Percentiles rank a stretch among this genome's conserved stretches.
Conservation (phyloP, 2,329 filamentous ascomycete genomes). For the Hyphodiscus sp. region DNA sequence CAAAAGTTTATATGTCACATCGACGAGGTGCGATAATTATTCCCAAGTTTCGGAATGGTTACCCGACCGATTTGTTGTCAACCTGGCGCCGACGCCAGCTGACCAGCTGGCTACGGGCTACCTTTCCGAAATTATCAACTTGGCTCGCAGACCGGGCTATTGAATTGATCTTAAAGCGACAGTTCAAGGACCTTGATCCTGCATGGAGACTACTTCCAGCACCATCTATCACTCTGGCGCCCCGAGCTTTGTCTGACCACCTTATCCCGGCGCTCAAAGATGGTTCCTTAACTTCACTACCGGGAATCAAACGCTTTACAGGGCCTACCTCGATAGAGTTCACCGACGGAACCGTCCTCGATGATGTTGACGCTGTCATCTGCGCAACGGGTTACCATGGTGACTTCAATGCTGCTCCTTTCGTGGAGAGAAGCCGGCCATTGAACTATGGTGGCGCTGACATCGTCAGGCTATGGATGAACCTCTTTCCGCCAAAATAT, state of each 20-base stretch:
- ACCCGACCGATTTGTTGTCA: no score
- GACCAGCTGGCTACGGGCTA: slow-evolving; percentile 20
- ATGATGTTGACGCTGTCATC: slow-evolving; percentile 30
- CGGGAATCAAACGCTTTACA: slow-evolving; percentile 24
- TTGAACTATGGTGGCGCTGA: slow-evolving; percentile 3
- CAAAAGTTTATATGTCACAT: slow-evolving; percentile 38
- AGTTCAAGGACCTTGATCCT: no score
- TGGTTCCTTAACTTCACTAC: slow-evolving; percentile 26
- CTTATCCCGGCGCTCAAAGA: slow-evolving; percentile 26
- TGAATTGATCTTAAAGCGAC: no score
- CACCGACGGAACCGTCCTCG: slow-evolving; percentile 26
- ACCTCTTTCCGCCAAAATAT: slow-evolving; percentile 38
- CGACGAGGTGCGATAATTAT: slow-evolving; percentile 34
- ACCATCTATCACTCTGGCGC: no score
- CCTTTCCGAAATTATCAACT: no score
- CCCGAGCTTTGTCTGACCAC: no score
- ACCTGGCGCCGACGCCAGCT: no score
- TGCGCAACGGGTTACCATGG: slow-evolving; percentile 32
- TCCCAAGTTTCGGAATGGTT: slow-evolving; percentile 19
- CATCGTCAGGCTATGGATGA: slow-evolving; percentile 33
- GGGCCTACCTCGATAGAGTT: slow-evolving; percentile 25
- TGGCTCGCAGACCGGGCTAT: no score
- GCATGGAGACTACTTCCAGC: no score
- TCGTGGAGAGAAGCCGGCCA: no score
- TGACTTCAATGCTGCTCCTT: slow-evolving; percentile 19